Base-by-base conservation (phyloP, 495 filamentous ascomycete species). In the Penicillium pulvis region DNA sequence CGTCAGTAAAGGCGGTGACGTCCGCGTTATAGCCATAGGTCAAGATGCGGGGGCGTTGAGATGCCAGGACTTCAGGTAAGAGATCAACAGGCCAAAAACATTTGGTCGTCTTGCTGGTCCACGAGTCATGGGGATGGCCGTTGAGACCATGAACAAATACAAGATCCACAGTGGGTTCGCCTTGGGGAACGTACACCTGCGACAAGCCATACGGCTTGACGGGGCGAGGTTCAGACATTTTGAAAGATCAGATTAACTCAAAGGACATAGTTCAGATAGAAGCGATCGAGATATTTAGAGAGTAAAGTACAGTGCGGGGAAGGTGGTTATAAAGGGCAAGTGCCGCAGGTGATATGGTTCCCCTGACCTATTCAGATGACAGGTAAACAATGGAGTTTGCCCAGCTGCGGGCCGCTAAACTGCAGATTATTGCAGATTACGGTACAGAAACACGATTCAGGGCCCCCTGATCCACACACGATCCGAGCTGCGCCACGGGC, bases 11-110 rank as follows among this genome's bases (percentile, higher is more conserved):
- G 0, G 84, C 70, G 42, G 85, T 84, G 31, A 93, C 88, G 63
- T 90, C 87, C 46, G 90, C 87, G 65, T 96, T 90, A 68, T 94
- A 96, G 4, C 91, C 91, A 66, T 93, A 95, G 6, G 89, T 88
- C 50, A 96, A 71, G 39, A 96, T 82, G 33, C 92, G 82, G 20
- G 87, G 85, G 54, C 82, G 84, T 47, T 81, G 79, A 24, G 81
- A 71, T 42, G 82, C 84, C 6, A 90, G 71, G 10, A 88, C 79
- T 1, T 74, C 71, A 0, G 91, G 91, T 8, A 95, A 78, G 11
- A 95, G 79, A 59, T 93, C 86, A 14, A 79, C 71, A 0, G 91
- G 88, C 91, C 91, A 94, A 74, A 90, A 91, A 41, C 85, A 81
- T 43, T 83, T 83, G 41, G 82, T 78, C 43, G 80, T 77, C 49